Conservation (phyloP, 1,139 yeast species). For the Sugiyamaella pinicola region DNA sequence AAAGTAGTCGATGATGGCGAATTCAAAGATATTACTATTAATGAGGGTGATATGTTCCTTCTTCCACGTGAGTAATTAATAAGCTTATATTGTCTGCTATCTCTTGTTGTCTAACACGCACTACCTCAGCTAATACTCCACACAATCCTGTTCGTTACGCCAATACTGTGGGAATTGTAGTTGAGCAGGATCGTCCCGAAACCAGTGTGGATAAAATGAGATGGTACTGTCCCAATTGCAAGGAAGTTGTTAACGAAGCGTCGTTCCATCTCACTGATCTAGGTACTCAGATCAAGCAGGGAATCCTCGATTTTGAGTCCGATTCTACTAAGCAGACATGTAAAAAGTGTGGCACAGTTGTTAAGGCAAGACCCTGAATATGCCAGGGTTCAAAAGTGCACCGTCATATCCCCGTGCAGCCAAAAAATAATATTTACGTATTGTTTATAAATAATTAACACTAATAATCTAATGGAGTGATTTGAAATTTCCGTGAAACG, state of each 20-base stretch:
- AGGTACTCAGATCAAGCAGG: conserved; percentile 88
- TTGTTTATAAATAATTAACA: neutral
- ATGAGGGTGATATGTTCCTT: conserved; percentile 85
- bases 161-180: conserved; percentile 85
- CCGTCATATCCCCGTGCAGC: too few relatives aligned
- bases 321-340: conserved; percentile 71
- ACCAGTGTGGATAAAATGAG: conserved; percentile 69
- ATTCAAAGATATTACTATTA: conserved; percentile 72
- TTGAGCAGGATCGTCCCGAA: conserved; percentile 89
- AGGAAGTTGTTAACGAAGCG: conserved; percentile 63
- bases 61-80: conserved; percentile 54
- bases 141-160: conserved; percentile 89
- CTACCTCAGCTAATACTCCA: conserved; percentile 61
- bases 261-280: conserved; percentile 77
- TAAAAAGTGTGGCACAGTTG: conserved; percentile 64
- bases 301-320: conserved; percentile 69
- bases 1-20: conserved; percentile 82
- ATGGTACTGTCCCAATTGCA: conserved; percentile 83
- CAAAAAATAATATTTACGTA: neutral
- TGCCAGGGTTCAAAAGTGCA: too few relatives aligned
- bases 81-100: neutral
- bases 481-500: conserved; percentile 58
- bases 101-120: neutral
- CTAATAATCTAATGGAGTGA: neutral
- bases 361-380: conserved; percentile 27